Base-by-base conservation (phyloP, 2,329 filamentous ascomycete genomes). In the Trichoderma breve region DNA sequence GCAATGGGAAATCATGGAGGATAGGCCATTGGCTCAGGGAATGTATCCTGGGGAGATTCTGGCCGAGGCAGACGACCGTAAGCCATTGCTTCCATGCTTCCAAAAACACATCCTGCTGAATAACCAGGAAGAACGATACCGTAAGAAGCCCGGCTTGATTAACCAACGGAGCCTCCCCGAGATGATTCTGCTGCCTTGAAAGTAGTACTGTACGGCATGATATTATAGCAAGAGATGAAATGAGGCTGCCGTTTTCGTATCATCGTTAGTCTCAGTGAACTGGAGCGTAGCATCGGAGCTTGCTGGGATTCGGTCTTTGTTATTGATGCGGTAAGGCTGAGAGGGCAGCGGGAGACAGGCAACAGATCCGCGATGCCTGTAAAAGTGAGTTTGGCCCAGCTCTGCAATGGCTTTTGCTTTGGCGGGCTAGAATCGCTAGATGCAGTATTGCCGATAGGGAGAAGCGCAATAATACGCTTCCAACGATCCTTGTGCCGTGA, bases 271-370 rank as follows among this genome's bases (percentile, higher is more conserved):
- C 39, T 24, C 55, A 43, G 26, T 30, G 30, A 70, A 63, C 67
- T 62, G 67, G 66, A 61, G 66, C 21, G 66, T 69, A 69, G 39
- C 57, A 69, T 69, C 39, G 26, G 30, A n/a, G 9, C 12, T 30
- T 58, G 53, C 51, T 60, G 21, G 53, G 55, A n/a, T 63, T 51
- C 47, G n/a, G 18, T 39, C n/a, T 57, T 21, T 15, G 8, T 36
- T 26, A 21, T 43, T 68, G 55, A 64, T 39, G 36, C 21, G 24
- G 66, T 72, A 72, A 72, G 71, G 71, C 71, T 72, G 66, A 72
- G 66, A 26, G 26, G 55, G 15, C 32, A 68, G 63, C 43, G 51
- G 66, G 60, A 34, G 60, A 34, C 26, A 53, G n/a, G 70, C 55
- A 26, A 61, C 51, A 71, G 57, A 55, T 72, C 66, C 66, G 65